phyloP scores from a whole-genome alignment of 495 filamentous ascomycete genomes.

The Talaromyces proteolyticus region DNA sequence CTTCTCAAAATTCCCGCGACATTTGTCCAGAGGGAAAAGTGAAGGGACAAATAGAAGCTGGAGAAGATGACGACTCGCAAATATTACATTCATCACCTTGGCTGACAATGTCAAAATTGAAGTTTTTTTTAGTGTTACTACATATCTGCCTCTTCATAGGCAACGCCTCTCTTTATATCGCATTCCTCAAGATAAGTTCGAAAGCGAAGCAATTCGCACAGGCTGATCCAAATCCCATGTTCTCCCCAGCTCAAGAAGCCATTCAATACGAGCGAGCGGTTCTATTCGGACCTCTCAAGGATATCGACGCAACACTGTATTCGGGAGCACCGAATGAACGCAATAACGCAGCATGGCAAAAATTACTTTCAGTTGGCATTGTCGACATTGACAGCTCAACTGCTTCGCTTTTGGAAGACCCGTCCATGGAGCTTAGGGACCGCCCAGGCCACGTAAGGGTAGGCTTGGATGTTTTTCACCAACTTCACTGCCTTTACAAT shows the following conservation, averaged over 20 bases:
- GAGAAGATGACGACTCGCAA: not conserved
- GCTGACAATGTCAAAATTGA: not conserved
- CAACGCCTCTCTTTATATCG: not conserved
- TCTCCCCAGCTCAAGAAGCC: constrained; percentile 4
- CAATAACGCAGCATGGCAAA: constrained; percentile 9
- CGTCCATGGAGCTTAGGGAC: constrained; percentile 7
- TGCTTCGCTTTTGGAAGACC: constrained; percentile 7
- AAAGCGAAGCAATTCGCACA: not conserved
- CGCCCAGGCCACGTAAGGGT: constrained; percentile 12
- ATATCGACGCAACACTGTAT: constrained; percentile 4
- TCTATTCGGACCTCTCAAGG: not conserved
- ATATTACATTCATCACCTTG: not conserved
- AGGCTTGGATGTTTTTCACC: constrained; percentile 18
- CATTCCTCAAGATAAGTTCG: not conserved
- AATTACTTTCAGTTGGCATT: constrained; percentile 10
- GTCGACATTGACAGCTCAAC: constrained; percentile 8
- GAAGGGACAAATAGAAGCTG: not conserved
- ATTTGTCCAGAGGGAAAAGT: not conserved
- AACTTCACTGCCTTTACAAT: constrained; percentile 17
- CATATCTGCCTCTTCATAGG: not conserved
- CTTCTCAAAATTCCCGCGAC: not conserved
- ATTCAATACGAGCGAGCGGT: constrained; percentile 5
- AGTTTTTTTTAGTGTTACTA: not conserved
- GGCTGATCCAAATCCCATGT: not conserved
- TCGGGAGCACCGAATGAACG: constrained; percentile 4